These are phyloP conservation scores for Aspergillus puulaauensis DNA, from an alignment of 2,329 filamentous ascomycete genomes.

Conservation along the genomic window DNA sequence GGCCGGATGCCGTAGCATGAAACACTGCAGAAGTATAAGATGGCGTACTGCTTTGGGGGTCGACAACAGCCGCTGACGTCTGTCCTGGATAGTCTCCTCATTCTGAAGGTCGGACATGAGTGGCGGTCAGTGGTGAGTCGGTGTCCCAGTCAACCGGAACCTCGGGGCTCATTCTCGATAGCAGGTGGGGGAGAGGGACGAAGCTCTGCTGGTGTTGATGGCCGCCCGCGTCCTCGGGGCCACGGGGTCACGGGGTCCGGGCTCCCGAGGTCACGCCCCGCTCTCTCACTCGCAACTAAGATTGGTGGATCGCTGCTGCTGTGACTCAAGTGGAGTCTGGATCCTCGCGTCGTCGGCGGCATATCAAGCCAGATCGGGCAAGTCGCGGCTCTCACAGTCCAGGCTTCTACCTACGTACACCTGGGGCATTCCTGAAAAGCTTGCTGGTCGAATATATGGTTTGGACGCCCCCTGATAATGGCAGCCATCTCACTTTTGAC, in stretches of 20 bases:
- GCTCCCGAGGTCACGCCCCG: not conserved
- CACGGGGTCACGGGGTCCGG: not conserved
- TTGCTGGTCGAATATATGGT: not conserved
- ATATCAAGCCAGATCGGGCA: too few species aligned
- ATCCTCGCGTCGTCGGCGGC: too few species aligned
- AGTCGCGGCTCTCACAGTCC: too few species aligned
- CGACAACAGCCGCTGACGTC: constrained; percentile 14
- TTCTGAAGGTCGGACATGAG: not conserved
- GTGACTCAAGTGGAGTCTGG: too few species aligned
- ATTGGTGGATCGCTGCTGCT: too few species aligned
- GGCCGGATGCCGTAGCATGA: not conserved
- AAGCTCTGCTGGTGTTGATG: not conserved
- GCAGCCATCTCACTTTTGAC: too few species aligned
- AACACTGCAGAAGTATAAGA: not conserved
- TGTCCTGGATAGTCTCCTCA: constrained; percentile 16
- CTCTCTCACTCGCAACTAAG: not conserved
- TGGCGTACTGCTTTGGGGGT: constrained; percentile 20
- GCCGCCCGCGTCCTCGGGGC: not conserved
- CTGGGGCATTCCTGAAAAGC: too few species aligned
- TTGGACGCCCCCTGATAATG: not conserved
- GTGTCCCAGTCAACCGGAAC: too few species aligned
- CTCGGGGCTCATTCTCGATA: too few species aligned
- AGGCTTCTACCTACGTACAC: too few species aligned
- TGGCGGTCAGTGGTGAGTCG: too few species aligned
- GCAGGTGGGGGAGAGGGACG: too few species aligned